Percentiles rank a stretch among this genome's conserved stretches.
phyloP scores from a whole-genome alignment of 345 rosid species.

The Erodium maritimum region DNA sequence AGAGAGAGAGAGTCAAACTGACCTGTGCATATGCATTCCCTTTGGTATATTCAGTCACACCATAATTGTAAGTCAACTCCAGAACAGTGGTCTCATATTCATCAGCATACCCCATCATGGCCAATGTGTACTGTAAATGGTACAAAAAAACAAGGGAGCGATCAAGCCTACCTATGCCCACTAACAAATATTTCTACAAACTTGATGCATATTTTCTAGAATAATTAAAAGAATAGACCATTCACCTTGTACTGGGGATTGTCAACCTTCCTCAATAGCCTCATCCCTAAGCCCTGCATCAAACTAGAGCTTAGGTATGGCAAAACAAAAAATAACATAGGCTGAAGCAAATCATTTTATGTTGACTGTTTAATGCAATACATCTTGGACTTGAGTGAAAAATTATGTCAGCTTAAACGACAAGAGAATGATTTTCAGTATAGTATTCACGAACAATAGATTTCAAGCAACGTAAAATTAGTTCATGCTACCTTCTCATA shows the following conservation, averaged over 20 bases:
- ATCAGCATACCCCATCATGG: slow-evolving; percentile 85
- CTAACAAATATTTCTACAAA: neutral
- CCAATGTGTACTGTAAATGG: slow-evolving; percentile 51
- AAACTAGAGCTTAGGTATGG: too few species aligned
- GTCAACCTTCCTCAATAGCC: slow-evolving; percentile 51
- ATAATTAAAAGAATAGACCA: neutral
- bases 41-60: slow-evolving; percentile 80
- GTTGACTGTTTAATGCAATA: too few species aligned
- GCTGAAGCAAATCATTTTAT: too few species aligned
- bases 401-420: neutral
- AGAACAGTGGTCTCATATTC: slow-evolving; percentile 69
- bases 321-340: too few species aligned
- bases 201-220: neutral
- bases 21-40: slow-evolving; percentile 95
- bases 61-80: slow-evolving; percentile 79
- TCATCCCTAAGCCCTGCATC: slow-evolving; percentile 84
- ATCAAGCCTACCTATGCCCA: neutral
- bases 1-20: neutral
- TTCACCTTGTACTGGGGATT: slow-evolving; percentile 71
- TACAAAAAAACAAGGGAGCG: slow-evolving; percentile 2
- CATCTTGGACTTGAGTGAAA: too few species aligned
- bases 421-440: neutral
- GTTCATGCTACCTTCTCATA: slow-evolving; percentile 62
- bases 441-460: neutral
- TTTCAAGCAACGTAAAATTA: neutral